Evolutionary conservation across 768 basidiomycete genomes (phyloP).

Genomic region (Mycena galopus): DNA sequence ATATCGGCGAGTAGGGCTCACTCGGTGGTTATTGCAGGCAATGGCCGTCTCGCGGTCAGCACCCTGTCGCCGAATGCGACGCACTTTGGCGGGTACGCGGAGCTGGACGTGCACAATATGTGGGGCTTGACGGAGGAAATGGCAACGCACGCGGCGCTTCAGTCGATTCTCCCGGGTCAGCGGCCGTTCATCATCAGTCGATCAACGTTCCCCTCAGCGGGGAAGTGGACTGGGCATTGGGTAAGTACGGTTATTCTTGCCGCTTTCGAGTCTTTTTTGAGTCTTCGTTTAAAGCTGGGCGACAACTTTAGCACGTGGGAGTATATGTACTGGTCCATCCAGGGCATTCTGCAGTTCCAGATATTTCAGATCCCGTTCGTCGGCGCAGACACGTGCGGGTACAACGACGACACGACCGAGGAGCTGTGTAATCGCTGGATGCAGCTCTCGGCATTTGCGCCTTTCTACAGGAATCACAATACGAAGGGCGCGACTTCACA

Average conservation of each 20-base stretch:
- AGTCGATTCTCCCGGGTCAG: slow-evolving; percentile 65
- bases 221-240: slow-evolving; percentile 83
- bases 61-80: slow-evolving; percentile 80
- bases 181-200: slow-evolving; percentile 81
- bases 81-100: slow-evolving; percentile 70
- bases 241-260: slow-evolving; percentile 16
- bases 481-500: slow-evolving; percentile 74
- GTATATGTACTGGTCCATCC: slow-evolving; percentile 77
- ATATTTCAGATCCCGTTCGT: too few species aligned
- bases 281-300: slow-evolving; percentile 56
- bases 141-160: slow-evolving; percentile 71
- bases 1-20: slow-evolving; percentile 20
- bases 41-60: slow-evolving; percentile 62
- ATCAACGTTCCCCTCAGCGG: slow-evolving; percentile 76
- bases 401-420: slow-evolving; percentile 79
- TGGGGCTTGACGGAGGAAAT: slow-evolving; percentile 81
- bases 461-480: slow-evolving; percentile 88
- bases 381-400: slow-evolving; percentile 86
- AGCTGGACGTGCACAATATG: slow-evolving; percentile 80
- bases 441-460: slow-evolving; percentile 83
- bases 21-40: slow-evolving; percentile 49
- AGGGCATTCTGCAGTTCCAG: slow-evolving; percentile 88
- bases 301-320: slow-evolving; percentile 85
- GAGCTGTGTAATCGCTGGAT: slow-evolving; percentile 90
- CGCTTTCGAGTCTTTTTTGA: slow-evolving; percentile 13